These are phyloP conservation scores for Crithidia sp. DNA, from an alignment of 208 protist genomes.

Conservation along the genomic window DNA sequence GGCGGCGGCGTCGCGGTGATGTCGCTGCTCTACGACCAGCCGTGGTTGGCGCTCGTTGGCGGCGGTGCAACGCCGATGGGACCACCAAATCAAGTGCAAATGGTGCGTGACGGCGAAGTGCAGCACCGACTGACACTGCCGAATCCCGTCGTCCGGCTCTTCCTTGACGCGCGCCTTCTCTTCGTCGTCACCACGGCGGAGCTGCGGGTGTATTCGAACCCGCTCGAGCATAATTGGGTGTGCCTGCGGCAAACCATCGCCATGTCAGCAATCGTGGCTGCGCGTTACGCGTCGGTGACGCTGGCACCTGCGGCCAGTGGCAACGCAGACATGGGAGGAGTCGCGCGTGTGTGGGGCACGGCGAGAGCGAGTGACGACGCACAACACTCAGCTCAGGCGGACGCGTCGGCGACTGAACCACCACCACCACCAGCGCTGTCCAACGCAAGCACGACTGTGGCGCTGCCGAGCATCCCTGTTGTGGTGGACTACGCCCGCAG, in stretches of 20 bases:
- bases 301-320: not conserved
- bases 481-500: constrained; percentile 58
- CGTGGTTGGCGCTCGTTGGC: constrained; percentile 64
- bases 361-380: not conserved
- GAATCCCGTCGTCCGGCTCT: constrained; percentile 31
- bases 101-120: constrained; percentile 24
- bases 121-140: constrained; percentile 21
- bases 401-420: no score
- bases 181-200: constrained; percentile 41
- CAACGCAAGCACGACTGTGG: not conserved
- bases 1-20: constrained; percentile 64
- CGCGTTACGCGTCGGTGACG: constrained; percentile 4
- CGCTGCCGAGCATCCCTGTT: constrained; percentile 24
- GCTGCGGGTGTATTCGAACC: constrained; percentile 50
- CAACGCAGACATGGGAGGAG: not conserved
- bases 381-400: not conserved
- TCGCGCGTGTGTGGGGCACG: constrained; percentile 2
- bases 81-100: constrained; percentile 25
- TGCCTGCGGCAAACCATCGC: constrained; percentile 18
- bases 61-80: constrained; percentile 63
- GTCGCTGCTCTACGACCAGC: constrained; percentile 65
- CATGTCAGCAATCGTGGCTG: constrained; percentile 9
- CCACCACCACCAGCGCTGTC: no score
- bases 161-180: constrained; percentile 42
- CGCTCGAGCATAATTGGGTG: constrained; percentile 36